Evolutionary conservation across 2,329 filamentous ascomycete genomes (phyloP).

Genomic region (Exophiala xenobiotica): DNA sequence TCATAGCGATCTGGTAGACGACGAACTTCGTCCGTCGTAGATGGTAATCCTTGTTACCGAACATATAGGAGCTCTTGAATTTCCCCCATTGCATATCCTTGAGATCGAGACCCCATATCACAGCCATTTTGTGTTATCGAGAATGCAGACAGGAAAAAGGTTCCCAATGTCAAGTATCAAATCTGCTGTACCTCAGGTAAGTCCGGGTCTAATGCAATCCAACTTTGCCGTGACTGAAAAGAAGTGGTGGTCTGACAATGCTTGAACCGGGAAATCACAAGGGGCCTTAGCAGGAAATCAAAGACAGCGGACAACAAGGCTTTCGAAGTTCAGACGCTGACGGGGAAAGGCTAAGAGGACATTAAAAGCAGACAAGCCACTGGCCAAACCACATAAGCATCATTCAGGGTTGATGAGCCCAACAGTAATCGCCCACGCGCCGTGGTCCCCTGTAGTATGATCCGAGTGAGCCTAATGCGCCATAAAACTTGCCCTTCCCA

Average conservation of each 20-base stretch:
- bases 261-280: not conserved
- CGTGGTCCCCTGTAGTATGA: no score
- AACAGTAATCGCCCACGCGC: not conserved
- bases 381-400: not conserved
- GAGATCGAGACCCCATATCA: constrained; percentile 60
- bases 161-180: not conserved
- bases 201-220: not conserved
- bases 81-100: constrained; percentile 59
- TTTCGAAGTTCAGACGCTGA: no score
- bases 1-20: constrained; percentile 60
- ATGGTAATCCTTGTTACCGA: constrained; percentile 53
- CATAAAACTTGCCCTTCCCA: no score
- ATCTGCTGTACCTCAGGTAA: not conserved
- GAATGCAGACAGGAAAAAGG: not conserved
- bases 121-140: constrained; percentile 37
- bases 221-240: not conserved
- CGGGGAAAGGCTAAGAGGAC: not conserved
- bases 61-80: constrained; percentile 60
- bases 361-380: not conserved
- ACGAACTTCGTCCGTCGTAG: constrained; percentile 59
- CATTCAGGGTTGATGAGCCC: not conserved
- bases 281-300: not conserved
- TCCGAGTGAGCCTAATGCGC: no score
- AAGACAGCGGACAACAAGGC: no score
- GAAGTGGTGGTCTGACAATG: not conserved